Conservation (phyloP, 257 asterid genomes). For the Solanum virginianum region DNA sequence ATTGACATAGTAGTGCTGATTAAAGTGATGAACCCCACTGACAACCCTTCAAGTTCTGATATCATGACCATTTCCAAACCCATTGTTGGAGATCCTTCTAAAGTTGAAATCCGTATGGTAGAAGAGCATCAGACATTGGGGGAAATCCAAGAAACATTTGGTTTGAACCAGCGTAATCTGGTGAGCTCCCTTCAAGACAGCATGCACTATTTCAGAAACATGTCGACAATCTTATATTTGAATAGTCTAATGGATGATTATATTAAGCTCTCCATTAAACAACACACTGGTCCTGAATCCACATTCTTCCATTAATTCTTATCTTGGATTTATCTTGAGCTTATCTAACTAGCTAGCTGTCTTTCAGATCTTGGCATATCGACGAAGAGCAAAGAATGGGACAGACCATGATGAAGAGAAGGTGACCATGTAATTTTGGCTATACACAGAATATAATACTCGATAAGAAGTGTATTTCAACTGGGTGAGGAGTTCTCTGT, state of each 20-base stretch:
- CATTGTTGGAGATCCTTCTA: slow-evolving; percentile 22
- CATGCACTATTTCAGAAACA: not conserved
- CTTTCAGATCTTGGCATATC: slow-evolving; percentile 64
- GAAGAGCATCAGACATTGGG: slow-evolving; percentile 63
- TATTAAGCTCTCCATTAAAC: not conserved
- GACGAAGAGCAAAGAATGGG: slow-evolving; percentile 23
- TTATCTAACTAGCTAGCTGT: not conserved
- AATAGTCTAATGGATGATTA: not conserved
- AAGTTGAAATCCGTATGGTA: slow-evolving; percentile 30
- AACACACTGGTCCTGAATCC: not conserved
- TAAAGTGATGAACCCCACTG: slow-evolving; percentile 25
- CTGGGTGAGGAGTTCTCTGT: not conserved
- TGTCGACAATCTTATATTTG: not conserved
- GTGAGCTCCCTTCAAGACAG: slow-evolving; percentile 19
- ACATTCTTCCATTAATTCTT: not conserved
- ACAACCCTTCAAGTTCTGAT: slow-evolving; percentile 18
- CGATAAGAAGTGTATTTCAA: not conserved
- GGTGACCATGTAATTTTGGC: not conserved
- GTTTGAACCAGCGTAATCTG: slow-evolving; percentile 54
- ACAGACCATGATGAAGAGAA: slow-evolving; percentile 1
- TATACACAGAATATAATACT: not conserved
- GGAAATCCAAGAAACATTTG: slow-evolving; percentile 41
- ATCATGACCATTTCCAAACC: slow-evolving; percentile 2
- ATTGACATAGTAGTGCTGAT: slow-evolving; percentile 59
- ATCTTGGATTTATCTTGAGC: not conserved